Conservation (phyloP, 805 yeast species). For the Candida khao-thaluensis region DNA sequence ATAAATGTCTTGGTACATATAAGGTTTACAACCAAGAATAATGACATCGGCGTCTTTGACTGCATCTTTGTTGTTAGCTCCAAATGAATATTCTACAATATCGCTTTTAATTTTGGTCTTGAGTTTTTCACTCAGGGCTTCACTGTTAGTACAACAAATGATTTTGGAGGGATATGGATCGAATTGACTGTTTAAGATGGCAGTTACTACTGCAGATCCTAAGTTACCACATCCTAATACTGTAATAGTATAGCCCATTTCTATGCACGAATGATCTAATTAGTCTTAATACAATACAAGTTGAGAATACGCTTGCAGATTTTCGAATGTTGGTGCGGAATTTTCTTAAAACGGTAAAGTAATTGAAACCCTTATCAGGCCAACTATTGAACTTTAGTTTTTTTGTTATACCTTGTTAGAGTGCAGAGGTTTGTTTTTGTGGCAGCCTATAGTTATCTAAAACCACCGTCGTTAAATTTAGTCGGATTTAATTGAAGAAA, state of each 20-base stretch:
- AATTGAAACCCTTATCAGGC: conserved; percentile 7
- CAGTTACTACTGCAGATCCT: conserved; percentile 90
- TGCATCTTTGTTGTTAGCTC: conserved; percentile 53
- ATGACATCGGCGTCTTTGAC: conserved; percentile 66
- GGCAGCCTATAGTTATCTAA: no score
- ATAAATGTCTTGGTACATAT: conserved; percentile 62
- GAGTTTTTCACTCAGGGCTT: conserved; percentile 42
- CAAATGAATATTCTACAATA: conserved; percentile 52
- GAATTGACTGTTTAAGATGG: conserved; percentile 55
- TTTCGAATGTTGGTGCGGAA: conserved; percentile 2
- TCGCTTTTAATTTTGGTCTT: conserved; percentile 37
- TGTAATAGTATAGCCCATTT: conserved; percentile 53
- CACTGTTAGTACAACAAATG: conserved; percentile 69
- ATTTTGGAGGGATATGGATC: conserved; percentile 65
- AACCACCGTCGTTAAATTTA: no score
- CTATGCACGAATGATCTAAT: not conserved
- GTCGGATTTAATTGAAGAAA: no score
- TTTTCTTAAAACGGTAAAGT: conserved; percentile 9
- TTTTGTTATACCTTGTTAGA: no score
- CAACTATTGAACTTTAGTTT: not conserved
- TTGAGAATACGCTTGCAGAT: conserved; percentile 1
- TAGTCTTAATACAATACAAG: not conserved
- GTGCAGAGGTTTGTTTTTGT: no score
- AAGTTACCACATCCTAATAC: conserved; percentile 93
- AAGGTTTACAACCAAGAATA: conserved; percentile 88